Percentiles rank a stretch among this genome's conserved stretches.
These are phyloP conservation scores for Tribonema minus DNA, from an alignment of 108 stramenopile genomes.

Conservation along the genomic window DNA sequence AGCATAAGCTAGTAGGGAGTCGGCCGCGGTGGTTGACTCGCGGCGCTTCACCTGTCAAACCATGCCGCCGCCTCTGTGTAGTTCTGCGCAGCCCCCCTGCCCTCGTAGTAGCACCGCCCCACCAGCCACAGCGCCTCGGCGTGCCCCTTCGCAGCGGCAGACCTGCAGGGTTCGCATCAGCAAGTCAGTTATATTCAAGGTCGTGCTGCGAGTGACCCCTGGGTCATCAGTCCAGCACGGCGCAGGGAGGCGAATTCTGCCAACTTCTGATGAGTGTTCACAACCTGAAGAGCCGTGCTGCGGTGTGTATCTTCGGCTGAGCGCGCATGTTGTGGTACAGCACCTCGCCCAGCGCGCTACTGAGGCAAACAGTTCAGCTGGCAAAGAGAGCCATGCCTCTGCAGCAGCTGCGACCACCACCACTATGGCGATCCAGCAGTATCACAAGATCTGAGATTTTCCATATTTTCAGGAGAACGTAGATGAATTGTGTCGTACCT, in stretches of 20 bases:
- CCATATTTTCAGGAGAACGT: too few species aligned
- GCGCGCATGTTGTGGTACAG: neutral
- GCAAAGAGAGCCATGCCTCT: too few species aligned
- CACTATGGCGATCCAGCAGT: too few species aligned
- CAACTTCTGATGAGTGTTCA: neutral
- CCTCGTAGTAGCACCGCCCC: conserved; percentile 16
- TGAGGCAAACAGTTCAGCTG: too few species aligned
- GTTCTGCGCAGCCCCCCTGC: neutral
- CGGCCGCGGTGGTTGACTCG: too few species aligned
- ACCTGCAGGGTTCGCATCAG: conserved; percentile 18
- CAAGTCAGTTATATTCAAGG: too few species aligned
- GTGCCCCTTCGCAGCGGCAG: conserved; percentile 25
- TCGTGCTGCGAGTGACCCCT: too few species aligned
- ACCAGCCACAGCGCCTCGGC: conserved; percentile 36
- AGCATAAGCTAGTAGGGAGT: too few species aligned
- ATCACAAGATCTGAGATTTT: too few species aligned
- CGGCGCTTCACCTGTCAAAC: neutral
- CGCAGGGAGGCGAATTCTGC: neutral
- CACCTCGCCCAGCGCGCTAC: too few species aligned
- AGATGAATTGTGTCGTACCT: neutral
- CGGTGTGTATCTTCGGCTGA: neutral
- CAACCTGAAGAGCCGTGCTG: neutral
- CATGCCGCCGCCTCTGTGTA: neutral
- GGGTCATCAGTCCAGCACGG: conserved; percentile 5
- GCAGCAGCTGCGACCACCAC: too few species aligned